Conservation (phyloP, 108 stramenopile genomes). For the Mediolabrus comicus region DNA sequence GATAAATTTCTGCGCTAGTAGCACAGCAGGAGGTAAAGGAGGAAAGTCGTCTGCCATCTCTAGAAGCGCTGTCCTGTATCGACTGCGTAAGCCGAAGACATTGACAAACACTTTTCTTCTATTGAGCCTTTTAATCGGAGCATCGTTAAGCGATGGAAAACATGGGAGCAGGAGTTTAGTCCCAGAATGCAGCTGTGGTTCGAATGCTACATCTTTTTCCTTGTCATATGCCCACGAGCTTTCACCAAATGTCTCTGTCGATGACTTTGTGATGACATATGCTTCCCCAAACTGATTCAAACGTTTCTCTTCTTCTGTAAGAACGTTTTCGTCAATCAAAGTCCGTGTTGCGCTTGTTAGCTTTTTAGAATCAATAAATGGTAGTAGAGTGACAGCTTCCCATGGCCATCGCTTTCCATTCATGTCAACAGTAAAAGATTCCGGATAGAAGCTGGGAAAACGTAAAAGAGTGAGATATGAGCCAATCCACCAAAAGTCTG, state of each 20-base stretch:
- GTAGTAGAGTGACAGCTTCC: constrained; percentile 96
- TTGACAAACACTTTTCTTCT: constrained; percentile 63
- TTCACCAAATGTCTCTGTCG: constrained; percentile 36
- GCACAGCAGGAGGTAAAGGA: constrained; percentile 51
- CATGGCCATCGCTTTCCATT: constrained; percentile 96
- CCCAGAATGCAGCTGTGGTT: constrained; percentile 60
- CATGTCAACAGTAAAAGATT: constrained; percentile 81
- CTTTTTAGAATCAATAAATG: constrained; percentile 93
- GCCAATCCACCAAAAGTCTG: neutral
- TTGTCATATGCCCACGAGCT: constrained; percentile 41
- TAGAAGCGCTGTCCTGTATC: constrained; percentile 79
- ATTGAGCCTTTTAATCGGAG: constrained; percentile 58
- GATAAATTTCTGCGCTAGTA: constrained; percentile 71
- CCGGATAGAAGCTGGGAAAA: constrained; percentile 79
- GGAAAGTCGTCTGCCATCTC: constrained; percentile 64
- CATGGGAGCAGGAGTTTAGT: constrained; percentile 58
- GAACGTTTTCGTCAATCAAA: constrained; percentile 46
- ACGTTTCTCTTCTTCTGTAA: constrained; percentile 65
- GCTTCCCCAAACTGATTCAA: constrained; percentile 65
- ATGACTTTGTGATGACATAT: constrained; percentile 43
- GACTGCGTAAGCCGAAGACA: constrained; percentile 70
- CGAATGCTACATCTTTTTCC: constrained; percentile 45
- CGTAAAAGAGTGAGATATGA: neutral
- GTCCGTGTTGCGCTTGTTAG: constrained; percentile 63
- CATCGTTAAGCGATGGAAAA: constrained; percentile 77